These are phyloP conservation scores for Nyctanthes arbortristis DNA, from an alignment of 257 asterid species.

Conservation along the genomic window DNA sequence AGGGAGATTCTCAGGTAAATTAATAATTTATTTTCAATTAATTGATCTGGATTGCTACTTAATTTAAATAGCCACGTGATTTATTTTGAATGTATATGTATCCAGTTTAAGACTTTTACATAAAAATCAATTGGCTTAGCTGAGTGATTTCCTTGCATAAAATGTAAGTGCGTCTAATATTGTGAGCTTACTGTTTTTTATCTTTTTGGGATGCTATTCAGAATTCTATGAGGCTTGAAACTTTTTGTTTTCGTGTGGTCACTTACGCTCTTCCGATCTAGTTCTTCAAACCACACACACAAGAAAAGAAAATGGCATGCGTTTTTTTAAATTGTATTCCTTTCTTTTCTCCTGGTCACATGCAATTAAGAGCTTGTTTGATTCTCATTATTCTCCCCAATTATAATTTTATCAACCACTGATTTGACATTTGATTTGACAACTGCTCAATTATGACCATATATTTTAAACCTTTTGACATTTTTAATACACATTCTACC, in stretches of 20 bases:
- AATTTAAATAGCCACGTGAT: neutral
- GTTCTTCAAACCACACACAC: neutral
- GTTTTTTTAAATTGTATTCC: too few relatives aligned
- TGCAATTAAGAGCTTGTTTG: too few relatives aligned
- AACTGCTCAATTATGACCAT: too few relatives aligned
- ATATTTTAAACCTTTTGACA: too few relatives aligned
- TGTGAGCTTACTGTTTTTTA: neutral
- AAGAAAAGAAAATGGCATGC: too few relatives aligned
- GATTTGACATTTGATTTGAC: too few relatives aligned
- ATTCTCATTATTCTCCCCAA: too few relatives aligned
- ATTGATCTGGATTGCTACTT: neutral
- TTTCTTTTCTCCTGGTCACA: too few relatives aligned
- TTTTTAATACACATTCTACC: too few relatives aligned
- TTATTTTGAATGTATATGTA: neutral
- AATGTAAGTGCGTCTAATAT: neutral
- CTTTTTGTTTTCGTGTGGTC: neutral
- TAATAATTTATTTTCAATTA: constrained; percentile 10
- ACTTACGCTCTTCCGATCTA: neutral
- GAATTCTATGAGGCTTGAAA: neutral
- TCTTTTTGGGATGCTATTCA: neutral
- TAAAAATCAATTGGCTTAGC: neutral
- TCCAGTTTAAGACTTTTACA: neutral
- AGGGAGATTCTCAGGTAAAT: constrained; percentile 83
- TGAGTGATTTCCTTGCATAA: neutral
- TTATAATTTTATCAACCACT: too few relatives aligned